Evolutionary conservation across 2,329 filamentous ascomycete genomes (phyloP), one percentile per base, ranked within the genome.

Genomic region (Penicillium olsonii): DNA sequence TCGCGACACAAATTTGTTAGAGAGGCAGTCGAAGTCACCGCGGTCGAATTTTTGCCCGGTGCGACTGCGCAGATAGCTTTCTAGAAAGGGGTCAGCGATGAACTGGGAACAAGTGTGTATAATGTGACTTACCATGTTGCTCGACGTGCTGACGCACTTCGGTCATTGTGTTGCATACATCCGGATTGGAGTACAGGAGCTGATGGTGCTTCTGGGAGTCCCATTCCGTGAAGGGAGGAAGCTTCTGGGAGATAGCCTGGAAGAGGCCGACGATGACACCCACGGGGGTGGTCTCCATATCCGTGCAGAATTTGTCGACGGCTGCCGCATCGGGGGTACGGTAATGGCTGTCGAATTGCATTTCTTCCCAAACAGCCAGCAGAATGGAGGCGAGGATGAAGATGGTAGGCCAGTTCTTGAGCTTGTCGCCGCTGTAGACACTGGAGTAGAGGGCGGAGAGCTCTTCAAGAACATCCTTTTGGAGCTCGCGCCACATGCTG

Each of bases 391-490:
- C 92, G 48, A 96, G 81, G 83, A 97, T 95, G 81, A 96, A 97
- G 70, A 97, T 97, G 41, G 92, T 96, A 2, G 92, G 92, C 92
- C 92, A 97, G 77, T 96, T 95, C 84, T 96, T 96, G 62, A 96
- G 84, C 73, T 95, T 92, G 72, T 96, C 92, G 52, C 92, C 92
- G 63, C 88, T 95, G 81, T 97, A 97, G 37, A 97, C 92, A 57
- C 91, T 95, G n/a, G 90, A 95, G 81, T 96, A 97, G 12, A 97
- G 81, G 6, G 84, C 77, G 1, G 92, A 96, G 1, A 97, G 82
- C 77, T 97, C 92, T 76, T 95, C 92, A 2, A 97, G 81, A 31
- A 96, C 91, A 63, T 96, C 92, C 77, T 95, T 95, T 72, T 96
- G 92, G 50, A 97, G 80, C 72, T 96, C 92, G 58, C 92, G 91